phyloP scores from a whole-genome alignment of 306 rosid species.

The Rosa rugosa region DNA sequence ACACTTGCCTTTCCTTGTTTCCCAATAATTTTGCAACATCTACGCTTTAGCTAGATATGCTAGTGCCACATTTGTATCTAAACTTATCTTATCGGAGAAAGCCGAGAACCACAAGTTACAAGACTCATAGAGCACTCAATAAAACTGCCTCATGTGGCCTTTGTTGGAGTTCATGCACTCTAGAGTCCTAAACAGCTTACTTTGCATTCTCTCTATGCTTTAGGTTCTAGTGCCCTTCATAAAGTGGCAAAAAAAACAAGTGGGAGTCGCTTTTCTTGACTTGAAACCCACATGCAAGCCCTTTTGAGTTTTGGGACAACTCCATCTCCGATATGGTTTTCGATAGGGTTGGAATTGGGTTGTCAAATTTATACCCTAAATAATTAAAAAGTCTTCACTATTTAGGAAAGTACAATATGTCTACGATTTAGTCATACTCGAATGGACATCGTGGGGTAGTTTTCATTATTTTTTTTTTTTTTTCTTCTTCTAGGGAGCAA shows the following conservation, averaged over 20 bases:
- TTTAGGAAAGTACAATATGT: not conserved
- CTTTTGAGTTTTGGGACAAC: not conserved
- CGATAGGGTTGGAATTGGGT: not conserved
- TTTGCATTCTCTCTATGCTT: conserved; percentile 4
- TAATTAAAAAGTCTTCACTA: conserved; percentile 9
- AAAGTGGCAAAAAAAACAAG: not conserved
- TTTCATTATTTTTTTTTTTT: not conserved
- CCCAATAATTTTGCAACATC: conserved; percentile 12
- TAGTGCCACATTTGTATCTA: not conserved
- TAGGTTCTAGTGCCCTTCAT: conserved; percentile 8
- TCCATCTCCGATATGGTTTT: not conserved
- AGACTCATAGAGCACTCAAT: not conserved
- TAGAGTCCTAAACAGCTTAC: not conserved
- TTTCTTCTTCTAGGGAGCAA: not conserved
- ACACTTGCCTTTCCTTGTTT: not conserved
- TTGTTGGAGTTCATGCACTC: not conserved
- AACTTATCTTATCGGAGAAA: conserved; percentile 6
- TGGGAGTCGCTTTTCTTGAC: conserved; percentile 17
- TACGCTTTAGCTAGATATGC: not conserved
- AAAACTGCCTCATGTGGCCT: not conserved
- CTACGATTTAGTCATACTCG: conserved; percentile 8
- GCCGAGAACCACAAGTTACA: not conserved
- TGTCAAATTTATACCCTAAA: not conserved
- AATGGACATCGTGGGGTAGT: not conserved
- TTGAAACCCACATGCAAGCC: conserved; percentile 9